Conservation (phyloP, 2,329 filamentous ascomycete genomes). For the Aureobasidium namibiae region DNA sequence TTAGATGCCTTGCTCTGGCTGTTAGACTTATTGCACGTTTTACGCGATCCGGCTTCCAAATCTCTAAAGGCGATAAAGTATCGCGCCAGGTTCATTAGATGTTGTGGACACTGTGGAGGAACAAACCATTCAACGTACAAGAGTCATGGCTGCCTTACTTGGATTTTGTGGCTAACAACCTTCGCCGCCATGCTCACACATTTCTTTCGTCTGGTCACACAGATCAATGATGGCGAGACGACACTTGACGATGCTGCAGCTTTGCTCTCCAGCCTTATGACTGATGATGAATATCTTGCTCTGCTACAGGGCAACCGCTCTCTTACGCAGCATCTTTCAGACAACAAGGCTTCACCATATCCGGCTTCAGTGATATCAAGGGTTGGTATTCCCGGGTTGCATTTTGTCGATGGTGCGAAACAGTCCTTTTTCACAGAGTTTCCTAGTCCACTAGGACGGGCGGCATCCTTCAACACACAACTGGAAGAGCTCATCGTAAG, state of each 20-base stretch:
- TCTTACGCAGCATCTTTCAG: background rate
- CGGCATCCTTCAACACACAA: background rate
- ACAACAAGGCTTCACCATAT: constrained; percentile 1
- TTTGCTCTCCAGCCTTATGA: background rate
- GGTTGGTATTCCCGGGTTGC: constrained; percentile 1
- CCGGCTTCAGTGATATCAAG: background rate
- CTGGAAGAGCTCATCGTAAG: background rate
- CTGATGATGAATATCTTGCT: constrained; percentile 4
- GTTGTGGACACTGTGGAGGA: too few species aligned
- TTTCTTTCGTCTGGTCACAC: background rate
- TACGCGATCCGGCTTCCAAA: background rate
- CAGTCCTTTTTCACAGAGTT: background rate
- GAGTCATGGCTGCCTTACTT: background rate
- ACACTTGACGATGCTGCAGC: background rate
- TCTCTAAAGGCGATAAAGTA: background rate
- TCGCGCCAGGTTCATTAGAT: background rate
- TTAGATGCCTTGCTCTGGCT: background rate
- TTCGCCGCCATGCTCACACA: background rate
- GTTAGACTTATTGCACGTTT: background rate
- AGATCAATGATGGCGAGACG: background rate
- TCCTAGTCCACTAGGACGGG: background rate
- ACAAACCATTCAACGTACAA: background rate
- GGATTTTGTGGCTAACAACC: background rate
- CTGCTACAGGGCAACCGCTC: background rate
- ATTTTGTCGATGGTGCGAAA: background rate